These are phyloP conservation scores for Globisporangium cystogenes DNA, from an alignment of 352 stramenopile genomes.

Conservation along the genomic window DNA sequence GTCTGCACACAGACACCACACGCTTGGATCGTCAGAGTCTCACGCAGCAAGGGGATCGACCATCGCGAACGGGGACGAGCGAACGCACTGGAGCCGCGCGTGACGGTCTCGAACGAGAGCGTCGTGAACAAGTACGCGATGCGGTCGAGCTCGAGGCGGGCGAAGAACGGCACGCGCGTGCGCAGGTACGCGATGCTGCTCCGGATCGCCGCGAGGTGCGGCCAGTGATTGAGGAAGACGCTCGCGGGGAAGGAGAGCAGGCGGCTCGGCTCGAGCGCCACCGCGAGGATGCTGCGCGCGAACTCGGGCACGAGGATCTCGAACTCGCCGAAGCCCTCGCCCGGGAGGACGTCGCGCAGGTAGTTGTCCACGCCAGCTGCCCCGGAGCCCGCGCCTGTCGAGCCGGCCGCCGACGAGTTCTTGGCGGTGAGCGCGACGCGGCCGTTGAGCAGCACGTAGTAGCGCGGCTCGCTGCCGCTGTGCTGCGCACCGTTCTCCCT, in stretches of 20 bases:
- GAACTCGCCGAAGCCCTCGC: slow-evolving; percentile 60
- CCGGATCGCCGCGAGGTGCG: slow-evolving; percentile 20
- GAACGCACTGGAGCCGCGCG: slow-evolving; percentile 35
- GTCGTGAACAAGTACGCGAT: slow-evolving; percentile 54
- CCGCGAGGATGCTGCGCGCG: slow-evolving; percentile 24
- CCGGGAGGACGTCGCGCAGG: slow-evolving; percentile 30
- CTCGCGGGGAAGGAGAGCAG: slow-evolving; percentile 45
- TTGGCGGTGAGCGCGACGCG: slow-evolving; percentile 35
- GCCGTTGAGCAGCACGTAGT: slow-evolving; percentile 46
- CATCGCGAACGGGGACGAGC: background rate
- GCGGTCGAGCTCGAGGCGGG: slow-evolving; percentile 40
- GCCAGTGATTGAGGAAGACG: slow-evolving; percentile 46
- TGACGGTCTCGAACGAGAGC: slow-evolving; percentile 36
- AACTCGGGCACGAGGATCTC: slow-evolving; percentile 44
- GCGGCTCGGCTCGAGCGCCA: slow-evolving; percentile 42
- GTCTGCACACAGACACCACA: slow-evolving; percentile 15
- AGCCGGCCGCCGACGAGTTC: background rate
- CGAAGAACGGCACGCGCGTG: slow-evolving; percentile 31
- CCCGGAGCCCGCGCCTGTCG: background rate
- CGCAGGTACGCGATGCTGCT: slow-evolving; percentile 47
- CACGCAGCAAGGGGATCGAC: background rate
- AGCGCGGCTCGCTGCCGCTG: slow-evolving; percentile 17
- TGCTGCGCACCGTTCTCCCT: slow-evolving; percentile 23
- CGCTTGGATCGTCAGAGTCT: background rate
- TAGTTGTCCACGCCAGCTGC: slow-evolving; percentile 10